Percentiles rank a stretch among this genome's conserved stretches.
These are phyloP conservation scores for Celoporthe dispersa DNA, from an alignment of 2,329 filamentous ascomycete genomes.

Conservation along the genomic window DNA sequence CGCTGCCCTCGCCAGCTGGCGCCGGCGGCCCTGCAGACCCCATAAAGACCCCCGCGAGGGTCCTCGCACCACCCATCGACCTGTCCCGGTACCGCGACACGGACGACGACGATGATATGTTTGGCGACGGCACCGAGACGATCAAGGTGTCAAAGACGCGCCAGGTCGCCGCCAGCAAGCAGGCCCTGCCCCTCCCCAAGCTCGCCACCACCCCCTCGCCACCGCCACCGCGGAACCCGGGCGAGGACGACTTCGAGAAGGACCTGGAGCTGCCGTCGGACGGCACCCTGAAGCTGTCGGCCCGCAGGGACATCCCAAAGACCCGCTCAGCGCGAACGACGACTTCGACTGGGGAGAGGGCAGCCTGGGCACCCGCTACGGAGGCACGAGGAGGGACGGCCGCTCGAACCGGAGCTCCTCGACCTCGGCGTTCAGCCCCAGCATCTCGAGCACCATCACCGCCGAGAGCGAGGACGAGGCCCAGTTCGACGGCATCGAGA, in stretches of 20 bases:
- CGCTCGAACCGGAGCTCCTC: constrained; percentile 84
- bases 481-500: constrained; percentile 77
- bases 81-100: constrained; percentile 68
- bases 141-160: constrained; percentile 70
- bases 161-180: constrained; percentile 60
- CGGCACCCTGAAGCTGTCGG: constrained; percentile 68
- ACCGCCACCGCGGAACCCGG: constrained; percentile 25
- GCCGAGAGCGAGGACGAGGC: constrained; percentile 92
- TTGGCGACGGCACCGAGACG: constrained; percentile 66
- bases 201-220: constrained; percentile 36
- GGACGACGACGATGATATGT: constrained; percentile 65
- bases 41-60: constrained; percentile 21
- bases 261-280: constrained; percentile 74
- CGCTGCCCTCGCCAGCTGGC: not conserved
- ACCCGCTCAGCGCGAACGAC: constrained; percentile 63
- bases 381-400: constrained; percentile 80
- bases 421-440: constrained; percentile 87
- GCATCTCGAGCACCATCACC: constrained; percentile 87
- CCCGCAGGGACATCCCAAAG: constrained; percentile 63
- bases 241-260: constrained; percentile 71
- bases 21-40: constrained; percentile 32
- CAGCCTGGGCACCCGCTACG: constrained; percentile 87
- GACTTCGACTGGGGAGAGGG: constrained; percentile 95
- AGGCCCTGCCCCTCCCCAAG: constrained; percentile 58
- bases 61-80: constrained; percentile 53